phyloP scores from a whole-genome alignment of 169 alveolate genomes.

The Theileria annulata region DNA sequence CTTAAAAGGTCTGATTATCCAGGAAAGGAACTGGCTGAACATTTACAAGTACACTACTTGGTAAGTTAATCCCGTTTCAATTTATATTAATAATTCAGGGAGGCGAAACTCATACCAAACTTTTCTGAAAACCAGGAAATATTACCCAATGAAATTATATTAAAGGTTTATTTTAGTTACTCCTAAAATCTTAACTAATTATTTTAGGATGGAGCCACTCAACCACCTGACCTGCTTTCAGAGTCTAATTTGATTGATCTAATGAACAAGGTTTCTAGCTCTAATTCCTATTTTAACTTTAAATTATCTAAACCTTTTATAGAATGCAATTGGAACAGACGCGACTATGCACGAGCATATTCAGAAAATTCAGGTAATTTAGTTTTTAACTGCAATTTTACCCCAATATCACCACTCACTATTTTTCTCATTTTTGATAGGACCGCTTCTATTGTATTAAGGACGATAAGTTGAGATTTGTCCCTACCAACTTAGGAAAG shows the following conservation, averaged over 20 bases:
- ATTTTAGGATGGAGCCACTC: constrained; percentile 79
- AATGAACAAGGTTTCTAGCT: constrained; percentile 85
- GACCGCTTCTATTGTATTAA: constrained; percentile 92
- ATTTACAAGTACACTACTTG: constrained; percentile 78
- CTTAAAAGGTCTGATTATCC: constrained; percentile 46
- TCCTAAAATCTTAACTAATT: not conserved
- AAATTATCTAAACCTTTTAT: not conserved
- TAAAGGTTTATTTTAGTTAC: constrained; percentile 34
- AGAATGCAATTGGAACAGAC: constrained; percentile 97
- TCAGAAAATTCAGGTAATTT: constrained; percentile 84
- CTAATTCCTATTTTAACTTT: not conserved
- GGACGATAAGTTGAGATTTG: constrained; percentile 44
- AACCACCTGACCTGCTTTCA: constrained; percentile 90
- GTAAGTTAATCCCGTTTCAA: constrained; percentile 49
- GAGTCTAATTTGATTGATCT: constrained; percentile 92
- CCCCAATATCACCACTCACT: not conserved
- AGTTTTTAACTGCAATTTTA: too few species aligned
- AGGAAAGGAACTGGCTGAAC: constrained; percentile 61
- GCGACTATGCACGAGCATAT: constrained; percentile 99
- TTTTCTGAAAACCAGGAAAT: constrained; percentile 76
- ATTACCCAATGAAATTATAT: constrained; percentile 67
- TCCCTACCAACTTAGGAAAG: constrained; percentile 67
- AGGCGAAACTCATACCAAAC: constrained; percentile 77
- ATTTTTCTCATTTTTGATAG: not conserved
- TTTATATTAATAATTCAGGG: constrained; percentile 23